phyloP scores from a whole-genome alignment of 345 rosid species.

The Geranium brycei region DNA sequence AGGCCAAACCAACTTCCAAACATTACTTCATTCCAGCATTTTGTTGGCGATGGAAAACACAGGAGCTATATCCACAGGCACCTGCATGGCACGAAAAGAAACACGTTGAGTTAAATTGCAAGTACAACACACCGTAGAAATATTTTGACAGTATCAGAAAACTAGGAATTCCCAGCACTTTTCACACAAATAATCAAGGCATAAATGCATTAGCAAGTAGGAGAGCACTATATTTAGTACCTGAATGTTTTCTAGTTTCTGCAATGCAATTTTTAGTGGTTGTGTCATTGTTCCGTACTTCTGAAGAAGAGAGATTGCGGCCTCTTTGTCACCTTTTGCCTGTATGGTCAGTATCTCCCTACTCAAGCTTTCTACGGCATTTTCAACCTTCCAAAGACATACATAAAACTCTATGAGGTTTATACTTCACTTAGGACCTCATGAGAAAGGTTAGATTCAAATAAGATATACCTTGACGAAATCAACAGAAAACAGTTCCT shows the following conservation, averaged over 20 bases:
- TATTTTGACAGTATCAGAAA: too few species aligned
- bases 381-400: slow-evolving; percentile 42
- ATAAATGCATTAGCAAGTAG: not conserved
- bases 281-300: slow-evolving; percentile 52
- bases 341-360: slow-evolving; percentile 69
- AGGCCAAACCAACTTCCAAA: too few species aligned
- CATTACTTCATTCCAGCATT: not conserved
- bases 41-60: not conserved
- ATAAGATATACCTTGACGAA: slow-evolving; percentile 47
- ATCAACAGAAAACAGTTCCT: slow-evolving; percentile 64
- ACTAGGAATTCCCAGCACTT: not conserved
- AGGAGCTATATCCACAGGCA: not conserved
- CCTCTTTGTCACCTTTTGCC: slow-evolving; percentile 73
- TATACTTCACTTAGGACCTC: slow-evolving; percentile 19
- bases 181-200: not conserved
- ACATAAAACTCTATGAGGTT: slow-evolving; percentile 1
- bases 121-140: too few species aligned
- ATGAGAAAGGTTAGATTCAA: slow-evolving; percentile 4
- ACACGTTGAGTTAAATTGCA: too few species aligned
- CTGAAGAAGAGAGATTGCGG: slow-evolving; percentile 48
- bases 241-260: slow-evolving; percentile 49
- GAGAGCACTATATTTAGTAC: slow-evolving; percentile 17
- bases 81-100: not conserved
- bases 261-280: slow-evolving; percentile 50
- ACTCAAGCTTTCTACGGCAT: slow-evolving; percentile 73